A percentile compares a stretch with the other conserved stretches of the same genome.
These are phyloP conservation scores for Ceraceosorus bombacis DNA, from an alignment of 1,284 basidiomycete species.

Conservation along the genomic window DNA sequence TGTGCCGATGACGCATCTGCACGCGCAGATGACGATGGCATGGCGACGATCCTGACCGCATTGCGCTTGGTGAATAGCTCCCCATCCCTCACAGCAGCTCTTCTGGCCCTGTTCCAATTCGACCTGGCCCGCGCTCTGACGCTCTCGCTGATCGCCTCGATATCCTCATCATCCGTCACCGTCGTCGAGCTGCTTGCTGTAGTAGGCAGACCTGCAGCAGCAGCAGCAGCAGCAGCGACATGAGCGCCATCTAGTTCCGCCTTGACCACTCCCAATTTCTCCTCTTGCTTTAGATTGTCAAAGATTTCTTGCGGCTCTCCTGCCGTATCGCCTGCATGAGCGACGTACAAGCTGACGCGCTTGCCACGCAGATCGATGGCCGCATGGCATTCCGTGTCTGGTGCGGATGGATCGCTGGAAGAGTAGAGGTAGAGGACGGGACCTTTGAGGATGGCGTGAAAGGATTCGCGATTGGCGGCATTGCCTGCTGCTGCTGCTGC, in stretches of 20 bases:
- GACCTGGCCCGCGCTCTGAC: neutral
- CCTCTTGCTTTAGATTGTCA: constrained; percentile 8
- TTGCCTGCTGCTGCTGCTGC: constrained; percentile 2
- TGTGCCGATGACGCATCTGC: no score
- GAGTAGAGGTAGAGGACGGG: constrained; percentile 46
- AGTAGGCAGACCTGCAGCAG: neutral
- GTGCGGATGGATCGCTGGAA: constrained; percentile 28
- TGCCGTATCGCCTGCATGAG: constrained; percentile 35
- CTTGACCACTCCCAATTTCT: neutral
- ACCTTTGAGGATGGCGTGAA: constrained; percentile 40
- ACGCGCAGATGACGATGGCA: no score
- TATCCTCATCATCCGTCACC: neutral
- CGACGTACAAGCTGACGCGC: constrained; percentile 38
- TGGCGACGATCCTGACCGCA: constrained; percentile 36
- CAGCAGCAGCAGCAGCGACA: constrained; percentile 8
- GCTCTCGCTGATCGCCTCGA: neutral
- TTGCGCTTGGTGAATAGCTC: constrained; percentile 45
- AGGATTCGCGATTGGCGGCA: constrained; percentile 14
- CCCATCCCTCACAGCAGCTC: constrained; percentile 32
- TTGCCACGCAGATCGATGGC: constrained; percentile 43
- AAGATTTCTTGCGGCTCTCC: constrained; percentile 26
- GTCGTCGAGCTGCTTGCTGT: neutral
- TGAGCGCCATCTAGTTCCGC: neutral
- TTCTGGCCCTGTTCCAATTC: constrained; percentile 21
- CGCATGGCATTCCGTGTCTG: constrained; percentile 39